phyloP scores from a whole-genome alignment of 2,329 filamentous ascomycete species.

The Ambrosiella xylebori region DNA sequence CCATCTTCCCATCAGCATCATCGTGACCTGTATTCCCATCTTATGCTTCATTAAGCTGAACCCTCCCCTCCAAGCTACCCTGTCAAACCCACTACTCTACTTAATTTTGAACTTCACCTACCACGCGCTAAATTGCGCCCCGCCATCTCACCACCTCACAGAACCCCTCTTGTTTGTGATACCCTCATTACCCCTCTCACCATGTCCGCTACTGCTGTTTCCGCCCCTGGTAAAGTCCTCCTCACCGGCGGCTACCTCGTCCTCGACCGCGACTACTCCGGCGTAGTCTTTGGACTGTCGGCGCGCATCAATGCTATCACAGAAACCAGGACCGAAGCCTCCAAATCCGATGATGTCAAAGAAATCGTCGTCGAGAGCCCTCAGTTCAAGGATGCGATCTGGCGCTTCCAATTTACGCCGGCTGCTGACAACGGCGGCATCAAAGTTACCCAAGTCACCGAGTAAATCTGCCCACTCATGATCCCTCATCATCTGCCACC shows the following conservation, averaged over 20 bases:
- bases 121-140: neutral
- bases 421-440: conserved; percentile 60
- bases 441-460: conserved; percentile 58
- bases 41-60: too few species aligned
- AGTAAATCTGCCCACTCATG: conserved; percentile 36
- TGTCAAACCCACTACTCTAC: too few species aligned
- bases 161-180: neutral
- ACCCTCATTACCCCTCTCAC: neutral
- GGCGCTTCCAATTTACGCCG: conserved; percentile 69
- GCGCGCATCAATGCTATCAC: conserved; percentile 51
- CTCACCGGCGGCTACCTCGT: conserved; percentile 91
- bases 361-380: conserved; percentile 81
- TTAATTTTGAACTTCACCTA: too few species aligned
- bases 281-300: conserved; percentile 50
- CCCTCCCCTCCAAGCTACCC: too few species aligned
- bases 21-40: too few species aligned
- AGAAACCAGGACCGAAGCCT: conserved; percentile 34
- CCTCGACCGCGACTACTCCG: conserved; percentile 72
- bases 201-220: conserved; percentile 37
- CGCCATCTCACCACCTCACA: neutral
- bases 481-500: neutral
- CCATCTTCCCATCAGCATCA: too few species aligned
- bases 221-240: conserved; percentile 90
- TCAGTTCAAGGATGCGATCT: conserved; percentile 73
- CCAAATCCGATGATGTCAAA: conserved; percentile 43